Base-by-base conservation (phyloP, 805 yeast species). In the Nakazawaea ernobii region DNA sequence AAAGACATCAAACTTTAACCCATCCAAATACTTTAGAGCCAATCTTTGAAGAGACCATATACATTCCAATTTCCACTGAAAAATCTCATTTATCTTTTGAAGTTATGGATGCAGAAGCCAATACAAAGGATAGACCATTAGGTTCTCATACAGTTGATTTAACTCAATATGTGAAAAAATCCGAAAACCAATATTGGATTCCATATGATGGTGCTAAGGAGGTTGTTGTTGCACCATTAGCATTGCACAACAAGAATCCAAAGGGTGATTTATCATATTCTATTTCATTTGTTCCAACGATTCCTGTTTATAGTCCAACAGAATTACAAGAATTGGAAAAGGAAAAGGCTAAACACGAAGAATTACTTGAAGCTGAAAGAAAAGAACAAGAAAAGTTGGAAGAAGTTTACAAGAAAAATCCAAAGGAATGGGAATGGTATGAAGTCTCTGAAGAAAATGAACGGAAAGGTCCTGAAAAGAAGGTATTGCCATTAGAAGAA, bases 401-500 rank as follows among this genome's bases (percentile, higher is more conserved):
- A 58, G 69, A 76, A 55, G 67, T 72, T 41, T 75, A 69, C 67
- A 69, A 79, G 51, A 75, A 77, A 51, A 59, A 73, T 39, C 91
- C 94, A 17, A 67, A 72, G 35, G 75, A 75, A 41, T 85, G 77
- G 58, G 90, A 85, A 63, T 78, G 87, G 78, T 73, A 80, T 45
- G 74, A 70, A 32, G 66, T 65, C 40, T 62, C 63, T 8, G 69
- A 71, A 14, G 79, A 75, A 32, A 68, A 69, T 36, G 66, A 63
- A 27, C 61, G 59, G 10, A 59, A 59, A 4, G 64, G 61, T 4
- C 51, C 53, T 2, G 61, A 59, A 24, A 78, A 78, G 59, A 73
- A 73, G 54, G 63, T 69, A 39, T 59, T 80, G 53, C 56, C 77
- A 46, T 62, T 84, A 35, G 77, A 75, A 11, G 74, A 82, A 54